phyloP scores from a whole-genome alignment of 2,329 filamentous ascomycete genomes.

The Mycosphaerella sp. region DNA sequence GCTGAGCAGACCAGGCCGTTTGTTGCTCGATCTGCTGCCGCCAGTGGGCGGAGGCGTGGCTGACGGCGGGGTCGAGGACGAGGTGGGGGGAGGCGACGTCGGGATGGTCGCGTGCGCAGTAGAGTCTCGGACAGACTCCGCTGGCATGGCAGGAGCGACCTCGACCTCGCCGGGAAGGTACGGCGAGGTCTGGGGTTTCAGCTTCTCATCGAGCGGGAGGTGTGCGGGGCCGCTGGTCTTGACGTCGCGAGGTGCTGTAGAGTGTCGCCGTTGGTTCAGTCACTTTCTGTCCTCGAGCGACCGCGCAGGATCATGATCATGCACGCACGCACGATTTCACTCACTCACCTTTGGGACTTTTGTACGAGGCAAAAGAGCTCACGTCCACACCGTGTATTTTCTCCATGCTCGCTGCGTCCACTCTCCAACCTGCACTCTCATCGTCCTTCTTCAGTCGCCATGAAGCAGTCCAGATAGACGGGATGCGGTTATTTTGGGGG shows the following conservation, averaged over 20 bases:
- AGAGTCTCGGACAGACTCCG: conserved; percentile 21
- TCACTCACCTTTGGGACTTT: conserved; percentile 15
- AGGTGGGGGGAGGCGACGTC: neutral
- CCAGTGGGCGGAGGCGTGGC: conserved; percentile 11
- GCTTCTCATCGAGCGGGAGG: conserved; percentile 3
- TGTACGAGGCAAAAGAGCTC: conserved; percentile 19
- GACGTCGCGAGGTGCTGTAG: neutral
- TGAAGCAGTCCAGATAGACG: neutral
- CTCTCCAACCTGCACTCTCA: conserved; percentile 15
- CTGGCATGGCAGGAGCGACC: conserved; percentile 21
- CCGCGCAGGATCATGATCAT: neutral
- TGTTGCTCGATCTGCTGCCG: conserved; percentile 9
- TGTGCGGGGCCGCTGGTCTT: conserved; percentile 8
- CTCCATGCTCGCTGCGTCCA: conserved; percentile 19
- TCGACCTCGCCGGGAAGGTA: conserved; percentile 22
- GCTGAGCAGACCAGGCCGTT: conserved; percentile 39
- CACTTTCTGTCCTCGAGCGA: neutral
- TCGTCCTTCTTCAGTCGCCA: conserved; percentile 14
- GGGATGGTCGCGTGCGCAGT: conserved; percentile 19
- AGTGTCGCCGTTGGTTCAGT: neutral
- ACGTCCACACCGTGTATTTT: conserved; percentile 23
- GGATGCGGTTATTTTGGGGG: neutral
- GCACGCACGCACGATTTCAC: neutral
- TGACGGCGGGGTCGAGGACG: neutral
- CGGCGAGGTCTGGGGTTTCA: conserved; percentile 1